Conservation (phyloP, 78 protist species). For the Anaeramoeba flamelloides region DNA sequence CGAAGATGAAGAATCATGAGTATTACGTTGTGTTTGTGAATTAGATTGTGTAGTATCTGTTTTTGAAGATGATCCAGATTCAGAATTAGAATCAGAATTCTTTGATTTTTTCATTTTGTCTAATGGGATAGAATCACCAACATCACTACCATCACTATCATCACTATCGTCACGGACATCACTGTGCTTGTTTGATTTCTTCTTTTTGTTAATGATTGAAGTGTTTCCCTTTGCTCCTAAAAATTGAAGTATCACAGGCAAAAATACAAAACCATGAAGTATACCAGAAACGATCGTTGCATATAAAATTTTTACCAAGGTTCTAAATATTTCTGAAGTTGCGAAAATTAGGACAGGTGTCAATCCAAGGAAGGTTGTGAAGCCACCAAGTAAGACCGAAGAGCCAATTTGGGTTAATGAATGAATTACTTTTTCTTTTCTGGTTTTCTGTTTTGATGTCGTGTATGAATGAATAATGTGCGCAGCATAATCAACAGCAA, state of each 20-base stretch:
- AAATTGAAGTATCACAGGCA: neutral
- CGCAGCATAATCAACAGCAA: neutral
- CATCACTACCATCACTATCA: too few relatives aligned
- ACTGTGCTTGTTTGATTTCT: too few relatives aligned
- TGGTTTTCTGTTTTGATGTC: neutral
- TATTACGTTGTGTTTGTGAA: too few relatives aligned
- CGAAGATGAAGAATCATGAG: too few relatives aligned
- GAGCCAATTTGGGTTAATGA: neutral
- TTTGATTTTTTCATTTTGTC: too few relatives aligned
- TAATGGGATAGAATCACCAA: too few relatives aligned
- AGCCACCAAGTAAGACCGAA: neutral
- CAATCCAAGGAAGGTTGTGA: neutral
- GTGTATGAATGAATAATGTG: neutral
- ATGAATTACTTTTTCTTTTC: neutral
- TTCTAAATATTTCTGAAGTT: neutral
- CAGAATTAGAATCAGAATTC: too few relatives aligned
- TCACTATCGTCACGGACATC: too few relatives aligned
- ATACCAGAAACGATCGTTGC: neutral
- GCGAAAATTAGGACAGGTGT: neutral
- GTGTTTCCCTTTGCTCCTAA: neutral
- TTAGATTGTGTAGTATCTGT: too few relatives aligned
- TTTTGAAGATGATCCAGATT: too few relatives aligned
- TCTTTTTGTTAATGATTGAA: too few relatives aligned
- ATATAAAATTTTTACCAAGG: neutral
- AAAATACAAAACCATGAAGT: neutral